A percentile compares a stretch with the other conserved stretches of the same genome.
phyloP scores from a whole-genome alignment of 768 basidiomycete genomes.

The Amanita subjunquillea region DNA sequence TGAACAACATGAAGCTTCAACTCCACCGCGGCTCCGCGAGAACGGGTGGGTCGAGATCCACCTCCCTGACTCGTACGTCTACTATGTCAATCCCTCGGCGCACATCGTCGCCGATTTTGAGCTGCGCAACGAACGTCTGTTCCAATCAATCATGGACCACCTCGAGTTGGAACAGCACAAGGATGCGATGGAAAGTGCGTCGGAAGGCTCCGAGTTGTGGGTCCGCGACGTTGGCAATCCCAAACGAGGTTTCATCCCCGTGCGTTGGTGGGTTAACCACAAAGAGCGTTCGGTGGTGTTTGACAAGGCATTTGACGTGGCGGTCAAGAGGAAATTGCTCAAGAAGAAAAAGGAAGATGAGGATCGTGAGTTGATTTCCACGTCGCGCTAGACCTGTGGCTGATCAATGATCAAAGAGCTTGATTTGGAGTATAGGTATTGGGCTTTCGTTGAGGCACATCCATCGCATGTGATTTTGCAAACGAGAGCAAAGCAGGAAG shows the following conservation, averaged over 20 bases:
- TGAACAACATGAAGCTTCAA: neutral
- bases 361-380: constrained; percentile 29
- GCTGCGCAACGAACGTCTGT: constrained; percentile 38
- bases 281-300: constrained; percentile 37
- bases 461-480: constrained; percentile 62
- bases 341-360: constrained; percentile 21
- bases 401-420: constrained; percentile 35
- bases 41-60: constrained; percentile 70
- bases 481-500: constrained; percentile 48
- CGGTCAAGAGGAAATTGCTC: constrained; percentile 16
- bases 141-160: constrained; percentile 41
- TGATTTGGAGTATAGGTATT: constrained; percentile 72
- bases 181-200: constrained; percentile 15
- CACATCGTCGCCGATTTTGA: constrained; percentile 65
- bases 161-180: constrained; percentile 25
- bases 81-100: constrained; percentile 57
- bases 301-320: constrained; percentile 27
- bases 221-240: constrained; percentile 30
- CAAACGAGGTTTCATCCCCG: constrained; percentile 22
- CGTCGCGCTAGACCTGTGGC: neutral
- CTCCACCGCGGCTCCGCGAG: constrained; percentile 28
- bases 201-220: constrained; percentile 50
- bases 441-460: constrained; percentile 72
- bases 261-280: constrained; percentile 61
- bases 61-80: constrained; percentile 63